These are phyloP conservation scores for Nyctanthes arbortristis DNA, from an alignment of 257 asterid genomes.

Conservation along the genomic window DNA sequence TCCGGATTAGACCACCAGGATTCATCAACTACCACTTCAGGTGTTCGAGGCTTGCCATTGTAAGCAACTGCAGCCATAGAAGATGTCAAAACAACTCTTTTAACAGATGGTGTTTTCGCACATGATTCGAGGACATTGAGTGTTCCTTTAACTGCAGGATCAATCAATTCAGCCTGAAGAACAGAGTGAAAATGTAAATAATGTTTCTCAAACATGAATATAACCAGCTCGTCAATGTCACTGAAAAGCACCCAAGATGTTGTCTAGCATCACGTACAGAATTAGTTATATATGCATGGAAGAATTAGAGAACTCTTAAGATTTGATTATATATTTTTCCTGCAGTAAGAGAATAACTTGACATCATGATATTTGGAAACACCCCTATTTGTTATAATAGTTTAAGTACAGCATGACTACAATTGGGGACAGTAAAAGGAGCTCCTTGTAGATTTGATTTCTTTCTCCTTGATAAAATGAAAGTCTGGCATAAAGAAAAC, in stretches of 20 bases:
- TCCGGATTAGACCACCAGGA: slow-evolving; percentile 47
- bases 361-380: not conserved
- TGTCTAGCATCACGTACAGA: not conserved
- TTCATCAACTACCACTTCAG: slow-evolving; percentile 51
- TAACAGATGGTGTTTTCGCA: slow-evolving; percentile 60
- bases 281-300: not conserved
- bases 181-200: slow-evolving; percentile 20
- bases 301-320: not conserved
- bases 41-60: slow-evolving; percentile 61
- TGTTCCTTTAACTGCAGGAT: slow-evolving; percentile 84
- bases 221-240: not conserved
- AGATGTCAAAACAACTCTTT: slow-evolving; percentile 73
- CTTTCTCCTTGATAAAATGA: not conserved
- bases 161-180: slow-evolving; percentile 69
- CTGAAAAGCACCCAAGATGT: not conserved
- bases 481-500: not conserved
- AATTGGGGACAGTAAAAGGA: not conserved
- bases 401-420: not conserved
- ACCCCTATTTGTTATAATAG: not conserved
- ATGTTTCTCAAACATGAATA: not conserved
- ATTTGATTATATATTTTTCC: not conserved
- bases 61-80: slow-evolving; percentile 72
- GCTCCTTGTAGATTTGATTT: not conserved
- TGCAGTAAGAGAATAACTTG: not conserved
- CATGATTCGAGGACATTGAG: slow-evolving; percentile 76